phyloP scores from a whole-genome alignment of 2,329 filamentous ascomycete genomes.

The Fonsecaea pedrosoi region DNA sequence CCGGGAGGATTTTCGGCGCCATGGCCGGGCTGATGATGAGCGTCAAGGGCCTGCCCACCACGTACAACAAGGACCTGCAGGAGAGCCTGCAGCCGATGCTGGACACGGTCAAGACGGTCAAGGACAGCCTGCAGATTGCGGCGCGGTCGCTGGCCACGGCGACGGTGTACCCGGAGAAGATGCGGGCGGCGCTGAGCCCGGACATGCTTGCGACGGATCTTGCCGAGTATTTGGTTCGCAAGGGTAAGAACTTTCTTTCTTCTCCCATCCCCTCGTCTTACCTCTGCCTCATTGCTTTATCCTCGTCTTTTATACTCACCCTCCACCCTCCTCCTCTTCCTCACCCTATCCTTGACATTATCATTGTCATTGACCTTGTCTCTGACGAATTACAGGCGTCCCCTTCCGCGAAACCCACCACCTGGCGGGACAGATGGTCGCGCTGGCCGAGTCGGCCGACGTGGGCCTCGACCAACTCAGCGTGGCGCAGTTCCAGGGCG shows the following conservation, averaged over 20 bases:
- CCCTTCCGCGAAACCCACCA: conserved; percentile 83
- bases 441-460: conserved; percentile 70
- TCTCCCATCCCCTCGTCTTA: not conserved
- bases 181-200: conserved; percentile 77
- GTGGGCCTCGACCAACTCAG: conserved; percentile 74
- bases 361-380: no score
- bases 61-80: conserved; percentile 93
- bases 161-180: conserved; percentile 72
- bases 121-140: conserved; percentile 81
- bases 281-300: no score
- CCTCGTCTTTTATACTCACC: not conserved
- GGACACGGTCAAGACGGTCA: conserved; percentile 77
- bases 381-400: conserved; percentile 51
- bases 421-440: conserved; percentile 74
- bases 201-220: conserved; percentile 76
- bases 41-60: conserved; percentile 75
- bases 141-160: conserved; percentile 80
- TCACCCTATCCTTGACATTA: not conserved
- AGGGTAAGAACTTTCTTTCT: conserved; percentile 34
- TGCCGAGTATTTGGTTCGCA: conserved; percentile 57
- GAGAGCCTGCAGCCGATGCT: conserved; percentile 86
- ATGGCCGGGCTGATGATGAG: conserved; percentile 82
- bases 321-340: not conserved
- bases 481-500: conserved; percentile 68
- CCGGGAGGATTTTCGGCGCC: conserved; percentile 77